phyloP scores from a whole-genome alignment of 192 early-diverging fungal species.

The Linnemannia schmuckeri region DNA sequence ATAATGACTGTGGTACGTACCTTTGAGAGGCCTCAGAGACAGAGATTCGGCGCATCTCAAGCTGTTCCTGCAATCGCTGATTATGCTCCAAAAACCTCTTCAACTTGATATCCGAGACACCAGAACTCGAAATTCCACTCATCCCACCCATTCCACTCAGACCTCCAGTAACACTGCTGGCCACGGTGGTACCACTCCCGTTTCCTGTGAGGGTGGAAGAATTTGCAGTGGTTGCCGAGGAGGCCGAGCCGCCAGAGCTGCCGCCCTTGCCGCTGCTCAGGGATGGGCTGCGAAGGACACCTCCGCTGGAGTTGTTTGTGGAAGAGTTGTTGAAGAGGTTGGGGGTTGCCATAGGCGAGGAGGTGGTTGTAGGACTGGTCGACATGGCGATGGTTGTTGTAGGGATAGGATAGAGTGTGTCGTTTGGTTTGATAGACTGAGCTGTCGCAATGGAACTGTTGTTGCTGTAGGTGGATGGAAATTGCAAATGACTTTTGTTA shows the following conservation, averaged over 20 bases:
- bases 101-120: slow-evolving; percentile 75
- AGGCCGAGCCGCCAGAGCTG: slow-evolving; percentile 11
- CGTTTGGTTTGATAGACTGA: not conserved
- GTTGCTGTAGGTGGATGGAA: not conserved
- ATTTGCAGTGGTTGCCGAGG: slow-evolving; percentile 35
- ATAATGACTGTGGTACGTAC: slow-evolving; percentile 26
- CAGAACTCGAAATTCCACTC: not conserved
- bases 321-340: not conserved
- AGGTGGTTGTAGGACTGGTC: not conserved
- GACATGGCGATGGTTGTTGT: not conserved
- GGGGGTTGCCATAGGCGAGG: not conserved
- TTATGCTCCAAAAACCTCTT: slow-evolving; percentile 80
- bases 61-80: slow-evolving; percentile 80
- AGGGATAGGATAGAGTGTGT: too few species aligned
- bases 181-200: slow-evolving; percentile 1
- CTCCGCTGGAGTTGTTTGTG: not conserved
- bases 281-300: slow-evolving; percentile 22
- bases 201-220: slow-evolving; percentile 16
- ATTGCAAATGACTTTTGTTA: not conserved
- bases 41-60: slow-evolving; percentile 81
- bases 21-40: slow-evolving; percentile 77
- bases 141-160: not conserved
- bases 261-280: slow-evolving; percentile 8
- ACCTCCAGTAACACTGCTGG: not conserved
- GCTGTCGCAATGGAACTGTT: not conserved